These are phyloP conservation scores for Friedmanniomyces simplex DNA, from an alignment of 495 filamentous ascomycete species.

Conservation along the genomic window DNA sequence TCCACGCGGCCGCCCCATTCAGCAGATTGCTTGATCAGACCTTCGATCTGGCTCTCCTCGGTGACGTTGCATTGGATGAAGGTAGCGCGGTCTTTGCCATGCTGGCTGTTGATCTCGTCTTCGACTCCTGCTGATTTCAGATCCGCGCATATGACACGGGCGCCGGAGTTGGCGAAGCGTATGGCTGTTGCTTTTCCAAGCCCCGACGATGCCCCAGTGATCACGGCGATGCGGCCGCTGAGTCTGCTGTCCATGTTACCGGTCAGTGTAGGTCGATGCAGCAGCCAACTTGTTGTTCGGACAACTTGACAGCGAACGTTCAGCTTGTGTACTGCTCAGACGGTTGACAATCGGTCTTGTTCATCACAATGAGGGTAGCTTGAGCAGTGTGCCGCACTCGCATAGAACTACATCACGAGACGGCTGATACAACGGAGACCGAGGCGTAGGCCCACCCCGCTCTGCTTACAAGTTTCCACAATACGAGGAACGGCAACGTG, in stretches of 20 bases:
- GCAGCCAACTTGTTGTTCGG: neutral
- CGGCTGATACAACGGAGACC: neutral
- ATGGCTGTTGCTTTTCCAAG: slow-evolving; percentile 49
- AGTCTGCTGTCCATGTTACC: neutral
- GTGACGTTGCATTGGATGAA: slow-evolving; percentile 42
- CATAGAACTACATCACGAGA: too few species aligned
- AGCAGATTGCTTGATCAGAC: slow-evolving; percentile 16
- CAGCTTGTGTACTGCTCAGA: too few species aligned
- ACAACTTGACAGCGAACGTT: neutral
- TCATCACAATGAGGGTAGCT: neutral
- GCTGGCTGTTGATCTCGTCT: slow-evolving; percentile 24
- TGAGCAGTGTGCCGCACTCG: neutral
- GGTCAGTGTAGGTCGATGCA: neutral
- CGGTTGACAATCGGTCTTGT: neutral
- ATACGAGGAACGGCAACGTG: too few species aligned
- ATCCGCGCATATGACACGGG: slow-evolving; percentile 39
- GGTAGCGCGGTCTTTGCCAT: slow-evolving; percentile 29
- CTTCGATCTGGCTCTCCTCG: slow-evolving; percentile 20
- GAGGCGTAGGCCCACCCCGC: neutral
- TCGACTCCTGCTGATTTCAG: slow-evolving; percentile 28
- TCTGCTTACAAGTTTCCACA: neutral
- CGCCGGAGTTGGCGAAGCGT: slow-evolving; percentile 14
- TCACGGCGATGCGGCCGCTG: slow-evolving; percentile 37
- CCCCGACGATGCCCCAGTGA: slow-evolving; percentile 59
- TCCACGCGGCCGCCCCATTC: slow-evolving; percentile 16